Percentiles rank a stretch among this genome's conserved stretches.
phyloP scores from a whole-genome alignment of 306 rosid genomes.

The Hylodesmum podocarpum region DNA sequence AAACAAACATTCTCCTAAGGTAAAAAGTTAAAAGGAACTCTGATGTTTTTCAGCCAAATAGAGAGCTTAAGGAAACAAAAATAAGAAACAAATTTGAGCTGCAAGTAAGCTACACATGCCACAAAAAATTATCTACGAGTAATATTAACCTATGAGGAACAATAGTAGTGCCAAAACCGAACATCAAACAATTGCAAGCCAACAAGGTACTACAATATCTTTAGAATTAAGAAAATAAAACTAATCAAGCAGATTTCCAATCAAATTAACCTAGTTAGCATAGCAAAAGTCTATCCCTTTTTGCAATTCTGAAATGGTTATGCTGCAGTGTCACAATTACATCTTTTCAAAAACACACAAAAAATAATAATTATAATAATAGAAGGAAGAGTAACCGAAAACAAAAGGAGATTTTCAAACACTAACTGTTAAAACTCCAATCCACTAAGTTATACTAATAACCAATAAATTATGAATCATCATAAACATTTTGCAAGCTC shows the following conservation, averaged over 20 bases:
- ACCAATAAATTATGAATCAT: background rate
- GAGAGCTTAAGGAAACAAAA: constrained; percentile 37
- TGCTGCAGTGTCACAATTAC: background rate
- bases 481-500: background rate
- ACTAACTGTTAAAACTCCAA: background rate
- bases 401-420: background rate
- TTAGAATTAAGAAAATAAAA: background rate
- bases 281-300: background rate
- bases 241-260: constrained; percentile 1
- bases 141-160: background rate
- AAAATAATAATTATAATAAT: no score
- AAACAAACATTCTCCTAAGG: constrained; percentile 6
- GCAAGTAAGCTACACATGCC: constrained; percentile 4
- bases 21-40: background rate
- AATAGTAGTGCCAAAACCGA: background rate
- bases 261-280: background rate
- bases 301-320: constrained; percentile 5
- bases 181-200: constrained; percentile 16
- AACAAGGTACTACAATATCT: background rate
- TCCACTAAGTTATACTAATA: background rate
- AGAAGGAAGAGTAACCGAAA: background rate
- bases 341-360: background rate
- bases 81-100: constrained; percentile 22
- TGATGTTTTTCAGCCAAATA: background rate
- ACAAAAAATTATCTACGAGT: constrained; percentile 15